Conservation (phyloP, 805 yeast species). For the Candida alai region DNA sequence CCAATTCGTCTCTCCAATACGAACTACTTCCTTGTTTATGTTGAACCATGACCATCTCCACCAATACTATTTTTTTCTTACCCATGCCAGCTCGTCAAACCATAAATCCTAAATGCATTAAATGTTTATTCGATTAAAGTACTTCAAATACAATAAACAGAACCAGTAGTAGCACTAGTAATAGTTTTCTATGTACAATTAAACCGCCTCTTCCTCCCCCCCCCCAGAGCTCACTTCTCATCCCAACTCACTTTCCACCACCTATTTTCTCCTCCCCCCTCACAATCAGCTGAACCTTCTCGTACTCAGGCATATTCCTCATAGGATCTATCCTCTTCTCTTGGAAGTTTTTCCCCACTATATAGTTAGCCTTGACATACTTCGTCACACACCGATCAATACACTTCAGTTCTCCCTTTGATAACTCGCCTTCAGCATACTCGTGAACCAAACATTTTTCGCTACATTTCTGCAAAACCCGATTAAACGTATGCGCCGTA, state of each 20-base stretch:
- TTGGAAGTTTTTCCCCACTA: constrained; percentile 54
- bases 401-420: constrained; percentile 80
- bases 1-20: too few relatives aligned
- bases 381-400: constrained; percentile 84
- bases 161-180: too few relatives aligned
- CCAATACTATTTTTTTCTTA: too few relatives aligned
- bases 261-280: background rate
- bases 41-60: too few relatives aligned
- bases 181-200: too few relatives aligned
- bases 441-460: constrained; percentile 81
- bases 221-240: background rate
- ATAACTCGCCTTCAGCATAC: constrained; percentile 79
- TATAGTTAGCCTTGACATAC: constrained; percentile 67
- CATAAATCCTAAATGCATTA: too few relatives aligned
- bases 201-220: too few relatives aligned
- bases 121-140: too few relatives aligned
- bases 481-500: constrained; percentile 51
- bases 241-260: background rate
- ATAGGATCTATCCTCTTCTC: constrained; percentile 41
- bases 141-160: too few relatives aligned
- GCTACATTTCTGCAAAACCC: constrained; percentile 59
- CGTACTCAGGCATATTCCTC: constrained; percentile 40
- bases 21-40: too few relatives aligned
- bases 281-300: constrained; percentile 15
- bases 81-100: too few relatives aligned